Conservation (phyloP, 768 basidiomycete genomes). For the Tricholoma terreum region DNA sequence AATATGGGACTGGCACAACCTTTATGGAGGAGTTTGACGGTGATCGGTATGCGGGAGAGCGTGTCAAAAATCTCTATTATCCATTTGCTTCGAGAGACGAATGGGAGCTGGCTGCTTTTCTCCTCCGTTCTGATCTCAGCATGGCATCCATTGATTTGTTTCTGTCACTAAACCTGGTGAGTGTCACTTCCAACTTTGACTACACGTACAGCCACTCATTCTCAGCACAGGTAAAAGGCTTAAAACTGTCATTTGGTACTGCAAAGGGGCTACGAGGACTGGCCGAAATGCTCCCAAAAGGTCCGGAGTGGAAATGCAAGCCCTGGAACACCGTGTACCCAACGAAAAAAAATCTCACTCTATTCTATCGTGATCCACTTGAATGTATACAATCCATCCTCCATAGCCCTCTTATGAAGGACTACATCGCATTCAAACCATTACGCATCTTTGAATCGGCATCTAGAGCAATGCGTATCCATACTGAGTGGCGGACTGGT, state of each 20-base stretch:
- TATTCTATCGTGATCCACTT: constrained; percentile 27
- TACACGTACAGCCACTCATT: neutral
- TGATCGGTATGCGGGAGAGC: constrained; percentile 18
- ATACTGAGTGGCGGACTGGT: constrained; percentile 21
- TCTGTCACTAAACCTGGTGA: constrained; percentile 6
- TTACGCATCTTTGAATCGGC: constrained; percentile 12
- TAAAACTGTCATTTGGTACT: constrained; percentile 23
- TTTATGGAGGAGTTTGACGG: constrained; percentile 25
- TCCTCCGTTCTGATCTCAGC: constrained; percentile 24
- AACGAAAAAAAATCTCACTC: constrained; percentile 19
- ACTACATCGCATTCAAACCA: constrained; percentile 20
- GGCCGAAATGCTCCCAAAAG: constrained; percentile 26
- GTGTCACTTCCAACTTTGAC: neutral
- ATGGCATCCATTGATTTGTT: constrained; percentile 26
- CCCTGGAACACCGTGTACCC: constrained; percentile 8
- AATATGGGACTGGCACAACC: constrained; percentile 3
- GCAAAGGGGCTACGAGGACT: constrained; percentile 24
- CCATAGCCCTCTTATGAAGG: constrained; percentile 19
- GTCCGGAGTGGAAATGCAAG: constrained; percentile 24
- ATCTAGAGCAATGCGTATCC: constrained; percentile 10
- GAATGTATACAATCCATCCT: constrained; percentile 27
- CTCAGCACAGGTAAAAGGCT: constrained; percentile 8
- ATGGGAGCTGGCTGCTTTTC: constrained; percentile 30
- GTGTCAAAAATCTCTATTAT: constrained; percentile 25
- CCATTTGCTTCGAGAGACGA: constrained; percentile 29